Percentiles rank a stretch among this genome's conserved stretches.
Conservation (phyloP, 2,329 filamentous ascomycete species). For the Aspergillus ibericus region DNA sequence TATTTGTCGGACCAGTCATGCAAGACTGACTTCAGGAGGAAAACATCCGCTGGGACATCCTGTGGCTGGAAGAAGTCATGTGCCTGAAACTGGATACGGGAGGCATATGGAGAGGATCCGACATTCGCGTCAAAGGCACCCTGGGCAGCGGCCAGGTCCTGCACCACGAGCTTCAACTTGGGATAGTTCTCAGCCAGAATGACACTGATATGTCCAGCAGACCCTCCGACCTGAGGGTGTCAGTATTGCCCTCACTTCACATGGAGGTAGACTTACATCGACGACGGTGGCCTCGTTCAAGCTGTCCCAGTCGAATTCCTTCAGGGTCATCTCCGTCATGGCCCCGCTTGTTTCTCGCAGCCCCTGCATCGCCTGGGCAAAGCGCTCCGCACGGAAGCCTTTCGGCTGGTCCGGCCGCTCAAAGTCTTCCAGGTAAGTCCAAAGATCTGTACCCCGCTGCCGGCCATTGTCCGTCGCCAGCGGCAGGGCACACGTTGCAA, state of each 20-base stretch:
- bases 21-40: background rate
- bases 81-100: background rate
- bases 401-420: background rate
- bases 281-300: background rate
- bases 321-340: background rate
- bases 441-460: background rate
- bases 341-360: background rate
- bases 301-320: background rate
- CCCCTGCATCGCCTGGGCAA: background rate
- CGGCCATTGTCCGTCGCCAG: background rate
- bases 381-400: background rate
- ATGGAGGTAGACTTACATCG: background rate
- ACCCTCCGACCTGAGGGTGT: background rate
- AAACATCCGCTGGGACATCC: background rate
- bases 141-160: background rate
- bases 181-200: background rate
- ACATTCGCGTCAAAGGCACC: background rate
- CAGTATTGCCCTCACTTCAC: background rate
- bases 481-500: background rate
- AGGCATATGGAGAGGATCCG: background rate
- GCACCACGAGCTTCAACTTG: background rate
- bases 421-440: background rate
- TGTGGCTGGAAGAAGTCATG: background rate
- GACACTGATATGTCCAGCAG: background rate
- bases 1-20: background rate